A percentile compares a stretch with the other conserved stretches of the same genome.
These are phyloP conservation scores for Gossypium arboreum DNA, from an alignment of 345 rosid species.

Conservation along the genomic window DNA sequence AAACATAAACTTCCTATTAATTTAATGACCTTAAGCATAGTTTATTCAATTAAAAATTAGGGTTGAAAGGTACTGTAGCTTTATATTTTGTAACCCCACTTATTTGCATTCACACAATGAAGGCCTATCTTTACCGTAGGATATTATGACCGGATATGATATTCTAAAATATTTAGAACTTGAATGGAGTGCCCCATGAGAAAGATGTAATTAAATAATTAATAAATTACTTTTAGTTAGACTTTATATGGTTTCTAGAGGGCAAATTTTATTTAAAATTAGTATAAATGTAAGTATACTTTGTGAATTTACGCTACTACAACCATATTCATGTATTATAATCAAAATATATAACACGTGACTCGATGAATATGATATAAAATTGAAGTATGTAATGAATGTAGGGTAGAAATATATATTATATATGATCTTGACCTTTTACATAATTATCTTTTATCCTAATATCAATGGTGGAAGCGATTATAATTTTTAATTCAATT, in stretches of 20 bases:
- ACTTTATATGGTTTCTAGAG: neutral
- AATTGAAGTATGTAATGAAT: neutral
- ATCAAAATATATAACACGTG: neutral
- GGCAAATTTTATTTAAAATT: neutral
- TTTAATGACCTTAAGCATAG: too few relatives aligned
- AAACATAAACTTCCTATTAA: too few relatives aligned
- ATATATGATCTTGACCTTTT: too few relatives aligned
- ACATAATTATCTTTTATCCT: too few relatives aligned
- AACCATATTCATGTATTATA: neutral
- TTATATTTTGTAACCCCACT: constrained; percentile 10
- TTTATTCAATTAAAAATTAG: too few relatives aligned
- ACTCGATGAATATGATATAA: neutral
- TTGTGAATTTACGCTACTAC: neutral
- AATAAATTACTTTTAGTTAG: neutral
- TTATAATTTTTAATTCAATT: too few relatives aligned
- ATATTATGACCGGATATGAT: neutral
- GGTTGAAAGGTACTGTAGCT: neutral
- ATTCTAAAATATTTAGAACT: neutral
- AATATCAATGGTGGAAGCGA: too few relatives aligned
- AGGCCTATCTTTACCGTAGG: neutral
- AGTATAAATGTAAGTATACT: neutral
- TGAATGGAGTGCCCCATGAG: neutral
- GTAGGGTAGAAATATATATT: too few relatives aligned
- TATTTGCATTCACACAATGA: constrained; percentile 3
- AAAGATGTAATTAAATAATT: neutral